These are phyloP conservation scores for Albugo laibachii DNA, from an alignment of 352 stramenopile genomes.

Conservation along the genomic window DNA sequence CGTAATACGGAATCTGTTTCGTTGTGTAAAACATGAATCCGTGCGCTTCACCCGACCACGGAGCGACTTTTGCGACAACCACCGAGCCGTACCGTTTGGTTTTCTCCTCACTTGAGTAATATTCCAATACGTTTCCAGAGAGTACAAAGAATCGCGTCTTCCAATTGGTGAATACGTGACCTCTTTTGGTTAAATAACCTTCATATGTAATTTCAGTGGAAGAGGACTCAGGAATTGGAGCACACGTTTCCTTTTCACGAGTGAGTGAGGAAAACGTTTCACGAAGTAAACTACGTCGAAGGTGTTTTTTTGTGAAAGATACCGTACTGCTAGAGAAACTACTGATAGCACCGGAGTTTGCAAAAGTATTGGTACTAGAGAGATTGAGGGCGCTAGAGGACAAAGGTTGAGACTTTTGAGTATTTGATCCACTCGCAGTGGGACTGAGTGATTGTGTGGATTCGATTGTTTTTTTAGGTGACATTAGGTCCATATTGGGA, in stretches of 20 bases:
- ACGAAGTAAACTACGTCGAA: constrained; percentile 52
- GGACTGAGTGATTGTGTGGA: background rate
- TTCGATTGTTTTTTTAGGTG: background rate
- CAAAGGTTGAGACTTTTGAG: no score
- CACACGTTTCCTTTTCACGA: constrained; percentile 42
- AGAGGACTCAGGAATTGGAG: constrained; percentile 26
- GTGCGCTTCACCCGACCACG: constrained; percentile 67
- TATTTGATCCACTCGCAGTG: background rate
- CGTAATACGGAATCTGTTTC: constrained; percentile 80
- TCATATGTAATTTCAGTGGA: constrained; percentile 44
- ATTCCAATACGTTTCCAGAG: constrained; percentile 61
- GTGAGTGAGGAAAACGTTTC: constrained; percentile 56
- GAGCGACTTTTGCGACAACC: constrained; percentile 67
- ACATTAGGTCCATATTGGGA: background rate
- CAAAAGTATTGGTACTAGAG: constrained; percentile 9
- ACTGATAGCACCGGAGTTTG: constrained; percentile 13
- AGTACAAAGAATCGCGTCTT: constrained; percentile 81
- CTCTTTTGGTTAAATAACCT: constrained; percentile 72
- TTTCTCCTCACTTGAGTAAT: constrained; percentile 72
- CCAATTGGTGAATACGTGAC: constrained; percentile 80
- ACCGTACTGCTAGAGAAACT: constrained; percentile 3
- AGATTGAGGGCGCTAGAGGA: constrained; percentile 10
- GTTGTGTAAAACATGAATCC: constrained; percentile 83
- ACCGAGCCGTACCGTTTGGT: constrained; percentile 71
- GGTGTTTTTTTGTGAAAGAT: constrained; percentile 6